Conservation (phyloP, 75 land plant species). For the Pinus albicaulis region DNA sequence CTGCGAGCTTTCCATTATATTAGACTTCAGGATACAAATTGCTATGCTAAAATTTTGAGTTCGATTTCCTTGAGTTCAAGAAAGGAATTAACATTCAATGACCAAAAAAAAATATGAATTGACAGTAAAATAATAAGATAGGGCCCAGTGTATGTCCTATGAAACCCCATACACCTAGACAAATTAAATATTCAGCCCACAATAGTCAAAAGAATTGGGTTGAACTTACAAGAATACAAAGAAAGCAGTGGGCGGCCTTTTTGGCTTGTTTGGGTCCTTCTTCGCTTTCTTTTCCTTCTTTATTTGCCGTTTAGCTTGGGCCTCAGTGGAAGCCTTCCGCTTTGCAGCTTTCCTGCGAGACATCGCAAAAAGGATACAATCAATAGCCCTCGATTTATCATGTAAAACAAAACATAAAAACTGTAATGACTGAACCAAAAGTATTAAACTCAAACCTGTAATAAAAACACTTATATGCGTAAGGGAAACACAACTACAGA, state of each 20-base stretch:
- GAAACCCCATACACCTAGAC: background rate
- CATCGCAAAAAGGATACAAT: too few relatives aligned
- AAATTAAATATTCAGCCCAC: too few relatives aligned
- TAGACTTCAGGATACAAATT: too few relatives aligned
- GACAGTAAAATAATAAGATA: background rate
- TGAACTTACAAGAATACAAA: constrained; percentile 81
- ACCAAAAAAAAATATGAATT: background rate
- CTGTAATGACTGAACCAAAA: too few relatives aligned
- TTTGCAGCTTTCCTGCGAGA: constrained; percentile 49
- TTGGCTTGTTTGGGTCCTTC: constrained; percentile 91
- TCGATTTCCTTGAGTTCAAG: background rate
- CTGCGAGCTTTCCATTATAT: background rate
- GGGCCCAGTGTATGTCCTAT: background rate
- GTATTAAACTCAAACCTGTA: too few relatives aligned
- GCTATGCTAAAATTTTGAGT: background rate
- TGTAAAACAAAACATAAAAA: too few relatives aligned
- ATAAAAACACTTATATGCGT: too few relatives aligned
- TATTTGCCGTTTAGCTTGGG: constrained; percentile 29
- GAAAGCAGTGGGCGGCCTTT: constrained; percentile 87
- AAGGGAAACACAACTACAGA: too few relatives aligned
- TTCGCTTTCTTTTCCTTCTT: constrained; percentile 45
- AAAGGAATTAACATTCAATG: background rate
- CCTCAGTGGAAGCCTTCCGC: constrained; percentile 42
- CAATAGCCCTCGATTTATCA: too few relatives aligned
- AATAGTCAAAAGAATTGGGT: background rate